Evolutionary conservation across 352 stramenopile genomes (phyloP).

Genomic region (Phytophthora pisi): DNA sequence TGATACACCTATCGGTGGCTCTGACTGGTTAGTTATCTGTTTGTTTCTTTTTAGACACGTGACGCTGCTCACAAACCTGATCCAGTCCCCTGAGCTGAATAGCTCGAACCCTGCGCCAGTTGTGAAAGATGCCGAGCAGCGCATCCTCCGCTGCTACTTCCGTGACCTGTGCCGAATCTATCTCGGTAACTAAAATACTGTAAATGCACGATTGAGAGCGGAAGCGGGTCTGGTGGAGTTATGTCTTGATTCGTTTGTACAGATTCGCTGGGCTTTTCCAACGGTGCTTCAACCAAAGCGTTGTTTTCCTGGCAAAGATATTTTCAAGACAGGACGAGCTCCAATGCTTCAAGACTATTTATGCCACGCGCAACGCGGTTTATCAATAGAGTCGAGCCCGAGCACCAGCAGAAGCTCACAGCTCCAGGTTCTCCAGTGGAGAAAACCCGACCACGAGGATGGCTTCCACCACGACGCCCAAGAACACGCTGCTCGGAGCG

Average conservation of each 20-base stretch:
- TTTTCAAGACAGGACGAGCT: neutral
- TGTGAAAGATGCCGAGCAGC: constrained; percentile 74
- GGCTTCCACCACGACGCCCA: constrained; percentile 54
- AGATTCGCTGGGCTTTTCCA: neutral
- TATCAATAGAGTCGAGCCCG: constrained; percentile 31
- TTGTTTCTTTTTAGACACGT: constrained; percentile 51
- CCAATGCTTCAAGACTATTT: neutral
- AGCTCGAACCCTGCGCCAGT: constrained; percentile 69
- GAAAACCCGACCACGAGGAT: constrained; percentile 34
- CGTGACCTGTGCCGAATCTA: constrained; percentile 74
- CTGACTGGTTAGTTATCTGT: constrained; percentile 1
- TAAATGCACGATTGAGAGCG: constrained; percentile 17
- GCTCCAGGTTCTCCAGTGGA: constrained; percentile 11
- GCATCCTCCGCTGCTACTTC: constrained; percentile 85
- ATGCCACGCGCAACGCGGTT: neutral
- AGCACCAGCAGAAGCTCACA: constrained; percentile 14
- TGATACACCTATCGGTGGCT: neutral
- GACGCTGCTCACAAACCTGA: constrained; percentile 78
- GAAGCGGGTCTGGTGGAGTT: neutral
- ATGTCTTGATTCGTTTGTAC: neutral
- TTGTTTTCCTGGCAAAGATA: neutral
- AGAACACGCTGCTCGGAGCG: constrained; percentile 76
- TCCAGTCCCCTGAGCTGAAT: constrained; percentile 86
- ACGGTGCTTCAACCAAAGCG: too few species aligned
- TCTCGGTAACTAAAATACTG: constrained; percentile 36